Percentiles rank a stretch among this genome's conserved stretches.
Evolutionary conservation across 2,329 filamentous ascomycete genomes (phyloP).

Genomic region (Calonectria henricotiae): DNA sequence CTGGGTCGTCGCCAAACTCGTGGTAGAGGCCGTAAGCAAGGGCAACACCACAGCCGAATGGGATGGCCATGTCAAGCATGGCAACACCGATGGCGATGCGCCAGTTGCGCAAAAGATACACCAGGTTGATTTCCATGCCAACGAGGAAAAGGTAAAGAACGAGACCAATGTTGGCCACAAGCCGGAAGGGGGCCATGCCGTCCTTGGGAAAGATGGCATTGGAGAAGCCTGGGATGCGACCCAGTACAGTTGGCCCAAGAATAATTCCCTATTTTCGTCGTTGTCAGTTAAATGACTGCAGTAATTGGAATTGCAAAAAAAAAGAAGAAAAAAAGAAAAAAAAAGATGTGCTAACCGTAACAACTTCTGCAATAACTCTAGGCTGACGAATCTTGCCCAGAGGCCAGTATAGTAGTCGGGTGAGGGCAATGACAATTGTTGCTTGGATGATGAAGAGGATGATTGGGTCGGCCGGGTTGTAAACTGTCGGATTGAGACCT

Average conservation of each 20-base stretch:
- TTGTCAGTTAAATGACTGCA: not conserved
- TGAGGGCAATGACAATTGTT: constrained; percentile 38
- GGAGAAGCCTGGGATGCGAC: constrained; percentile 84
- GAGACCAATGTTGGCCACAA: constrained; percentile 87
- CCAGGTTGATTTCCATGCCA: constrained; percentile 86
- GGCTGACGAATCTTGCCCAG: constrained; percentile 83
- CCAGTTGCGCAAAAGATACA: constrained; percentile 83
- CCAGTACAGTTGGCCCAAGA: constrained; percentile 89
- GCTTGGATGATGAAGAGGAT: constrained; percentile 43
- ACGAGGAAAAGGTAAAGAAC: constrained; percentile 91
- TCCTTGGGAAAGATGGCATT: constrained; percentile 81
- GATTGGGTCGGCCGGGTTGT: constrained; percentile 39
- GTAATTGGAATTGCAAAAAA: not conserved
- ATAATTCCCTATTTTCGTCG: constrained; percentile 72
- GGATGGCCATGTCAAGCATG: constrained; percentile 83
- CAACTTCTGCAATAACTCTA: constrained; percentile 86
- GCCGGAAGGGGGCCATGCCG: constrained; percentile 81
- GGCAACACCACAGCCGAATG: constrained; percentile 85
- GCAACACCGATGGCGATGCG: constrained; percentile 84
- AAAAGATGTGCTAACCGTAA: constrained; percentile 63
- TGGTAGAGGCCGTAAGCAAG: constrained; percentile 87
- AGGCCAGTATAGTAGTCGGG: constrained; percentile 75
- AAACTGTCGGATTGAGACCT: constrained; percentile 38
- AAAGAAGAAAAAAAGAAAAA: not conserved
- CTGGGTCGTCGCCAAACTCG: constrained; percentile 71